phyloP scores from a whole-genome alignment of 805 yeast species.

The Candida vaughaniae region DNA sequence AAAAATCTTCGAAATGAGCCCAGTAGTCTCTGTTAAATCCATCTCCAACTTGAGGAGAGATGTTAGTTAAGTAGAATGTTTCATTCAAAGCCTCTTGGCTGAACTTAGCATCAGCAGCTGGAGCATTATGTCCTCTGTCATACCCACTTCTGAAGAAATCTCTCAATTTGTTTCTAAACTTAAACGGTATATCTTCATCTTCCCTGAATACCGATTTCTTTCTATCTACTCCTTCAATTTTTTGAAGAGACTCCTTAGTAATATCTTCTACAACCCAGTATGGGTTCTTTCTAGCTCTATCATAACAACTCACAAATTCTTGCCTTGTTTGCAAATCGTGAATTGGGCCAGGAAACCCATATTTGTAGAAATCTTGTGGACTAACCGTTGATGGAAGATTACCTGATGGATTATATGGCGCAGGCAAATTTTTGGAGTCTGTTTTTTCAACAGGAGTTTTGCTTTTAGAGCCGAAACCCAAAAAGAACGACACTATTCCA shows the following conservation, averaged over 20 bases:
- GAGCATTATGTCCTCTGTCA: constrained; percentile 96
- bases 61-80: constrained; percentile 85
- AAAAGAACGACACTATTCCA: constrained; percentile 40
- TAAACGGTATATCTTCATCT: constrained; percentile 76
- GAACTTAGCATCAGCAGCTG: constrained; percentile 96
- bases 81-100: constrained; percentile 92
- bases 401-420: constrained; percentile 16
- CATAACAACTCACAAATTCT: constrained; percentile 84
- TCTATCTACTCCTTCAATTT: constrained; percentile 62
- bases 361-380: constrained; percentile 82
- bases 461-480: constrained; percentile 25
- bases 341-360: constrained; percentile 94
- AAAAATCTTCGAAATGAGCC: constrained; percentile 94
- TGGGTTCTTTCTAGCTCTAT: constrained; percentile 83
- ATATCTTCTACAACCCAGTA: constrained; percentile 89
- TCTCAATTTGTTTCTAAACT: constrained; percentile 70
- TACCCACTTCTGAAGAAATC: constrained; percentile 95
- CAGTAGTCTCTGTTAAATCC: constrained; percentile 97
- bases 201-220: constrained; percentile 81
- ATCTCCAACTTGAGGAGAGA: constrained; percentile 96
- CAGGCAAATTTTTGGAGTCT: constrained; percentile 1
- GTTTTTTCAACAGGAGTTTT: neutral
- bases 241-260: constrained; percentile 64
- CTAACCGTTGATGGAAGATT: constrained; percentile 42
- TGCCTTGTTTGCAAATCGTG: constrained; percentile 73